These are phyloP conservation scores for Lyophyllum semitale DNA, from an alignment of 768 basidiomycete genomes.

Conservation along the genomic window DNA sequence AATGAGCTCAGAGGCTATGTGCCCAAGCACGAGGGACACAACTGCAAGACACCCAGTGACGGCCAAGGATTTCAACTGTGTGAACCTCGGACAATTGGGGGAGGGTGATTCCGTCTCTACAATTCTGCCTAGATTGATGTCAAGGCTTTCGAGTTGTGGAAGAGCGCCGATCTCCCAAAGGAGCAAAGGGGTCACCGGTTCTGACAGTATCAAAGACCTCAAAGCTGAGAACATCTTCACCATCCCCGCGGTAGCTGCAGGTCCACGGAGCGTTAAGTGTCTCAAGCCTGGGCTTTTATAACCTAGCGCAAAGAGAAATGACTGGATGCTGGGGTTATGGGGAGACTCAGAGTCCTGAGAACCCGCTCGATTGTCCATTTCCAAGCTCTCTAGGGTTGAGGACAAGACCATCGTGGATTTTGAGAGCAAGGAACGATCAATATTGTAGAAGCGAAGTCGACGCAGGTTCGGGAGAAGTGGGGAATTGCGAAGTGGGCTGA, in stretches of 20 bases:
- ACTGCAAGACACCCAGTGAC: neutral
- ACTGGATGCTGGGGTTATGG: neutral
- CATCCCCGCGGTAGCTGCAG: neutral
- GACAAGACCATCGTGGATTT: neutral
- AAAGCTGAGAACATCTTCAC: neutral
- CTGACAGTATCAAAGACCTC: neutral
- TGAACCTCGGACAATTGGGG: neutral
- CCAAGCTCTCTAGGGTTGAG: neutral
- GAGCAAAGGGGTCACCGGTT: neutral
- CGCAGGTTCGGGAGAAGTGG: neutral
- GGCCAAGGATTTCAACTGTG: neutral
- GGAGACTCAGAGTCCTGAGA: too few relatives aligned
- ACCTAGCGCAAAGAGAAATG: neutral
- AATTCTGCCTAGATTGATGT: neutral
- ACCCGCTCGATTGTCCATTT: neutral
- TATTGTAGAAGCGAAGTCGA: neutral
- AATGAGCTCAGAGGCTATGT: neutral
- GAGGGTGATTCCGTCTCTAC: too few relatives aligned
- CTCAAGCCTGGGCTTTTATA: neutral
- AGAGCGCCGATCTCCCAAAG: neutral
- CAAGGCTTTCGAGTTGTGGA: neutral
- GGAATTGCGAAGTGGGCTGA: neutral
- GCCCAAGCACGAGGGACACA: neutral
- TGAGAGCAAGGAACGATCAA: neutral
- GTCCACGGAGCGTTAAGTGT: neutral